phyloP scores from a whole-genome alignment of 2,329 filamentous ascomycete genomes.

The Atkinsonella texensis region DNA sequence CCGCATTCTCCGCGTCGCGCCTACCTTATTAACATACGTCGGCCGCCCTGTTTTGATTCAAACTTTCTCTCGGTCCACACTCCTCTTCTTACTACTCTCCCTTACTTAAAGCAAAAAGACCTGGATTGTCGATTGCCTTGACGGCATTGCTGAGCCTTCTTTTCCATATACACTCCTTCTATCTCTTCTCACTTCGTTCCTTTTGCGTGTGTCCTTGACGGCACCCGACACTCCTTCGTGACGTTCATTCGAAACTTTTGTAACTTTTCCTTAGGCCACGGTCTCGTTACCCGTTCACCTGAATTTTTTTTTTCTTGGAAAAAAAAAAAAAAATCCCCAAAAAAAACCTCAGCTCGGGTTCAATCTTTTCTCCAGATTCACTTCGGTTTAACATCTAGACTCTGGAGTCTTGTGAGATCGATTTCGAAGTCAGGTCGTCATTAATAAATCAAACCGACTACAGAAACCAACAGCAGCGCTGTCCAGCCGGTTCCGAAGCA shows the following conservation, averaged over 20 bases:
- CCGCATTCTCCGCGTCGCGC: not conserved
- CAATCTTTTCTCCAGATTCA: not conserved
- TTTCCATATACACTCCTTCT: constrained; percentile 2
- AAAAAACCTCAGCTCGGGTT: constrained; percentile 2
- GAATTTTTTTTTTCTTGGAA: too few species aligned
- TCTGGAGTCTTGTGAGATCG: not conserved
- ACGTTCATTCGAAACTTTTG: constrained; percentile 4
- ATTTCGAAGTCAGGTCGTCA: not conserved
- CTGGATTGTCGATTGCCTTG: constrained; percentile 8
- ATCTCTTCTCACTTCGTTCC: not conserved
- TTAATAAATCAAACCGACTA: not conserved
- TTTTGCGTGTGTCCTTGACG: constrained; percentile 8
- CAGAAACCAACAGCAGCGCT: constrained; percentile 5
- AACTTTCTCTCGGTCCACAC: not conserved
- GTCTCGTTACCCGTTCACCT: not conserved
- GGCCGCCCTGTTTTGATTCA: not conserved
- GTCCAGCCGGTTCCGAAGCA: constrained; percentile 14
- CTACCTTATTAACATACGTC: constrained; percentile 5
- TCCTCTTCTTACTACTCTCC: not conserved
- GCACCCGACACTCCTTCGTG: constrained; percentile 7
- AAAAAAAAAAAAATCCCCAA: not conserved
- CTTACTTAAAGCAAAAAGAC: constrained; percentile 3
- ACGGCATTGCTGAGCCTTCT: constrained; percentile 4
- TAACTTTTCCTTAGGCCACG: not conserved
- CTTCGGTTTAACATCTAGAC: not conserved